Base-by-base conservation (phyloP, 2,329 filamentous ascomycete species). In the Aspergillus awamori region DNA sequence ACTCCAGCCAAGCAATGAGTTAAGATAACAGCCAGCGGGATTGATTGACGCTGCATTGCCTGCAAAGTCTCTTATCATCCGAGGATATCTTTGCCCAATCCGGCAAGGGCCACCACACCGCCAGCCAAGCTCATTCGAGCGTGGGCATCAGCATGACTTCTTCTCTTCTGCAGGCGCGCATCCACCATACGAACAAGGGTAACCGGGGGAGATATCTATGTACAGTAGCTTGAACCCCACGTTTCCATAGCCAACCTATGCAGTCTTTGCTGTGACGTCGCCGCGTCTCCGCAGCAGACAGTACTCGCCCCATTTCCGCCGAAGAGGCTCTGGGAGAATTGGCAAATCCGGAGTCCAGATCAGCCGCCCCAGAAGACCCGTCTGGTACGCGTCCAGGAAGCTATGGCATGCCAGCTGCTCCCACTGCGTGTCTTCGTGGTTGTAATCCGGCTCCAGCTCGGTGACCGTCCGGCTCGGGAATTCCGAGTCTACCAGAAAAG, bases 401-500 rank as follows among this genome's bases (percentile, higher is more conserved):
- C 83, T 83, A 65, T 87, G 80, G 72, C 95, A 98, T 58, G 86
- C 82, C 17, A 97, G 79, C 48, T 84, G 78, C 56, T 96, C 87
- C 95, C 95, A 99, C 15, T 85, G 84, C n/a, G 87, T 79, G 33
- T 80, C 78, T 67, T 97, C 89, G 2, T 87, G 82, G 17, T 92
- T 81, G 71, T 95, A 96, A 69, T 93, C 86, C 1, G 93, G 93
- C 73, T 99, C 93, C 10, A 89, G 83, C 0, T 84, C 81, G 1
- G 92, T 89, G 72, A 85, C 68, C 36, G 75, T 69, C 15, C 80
- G 81, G 30, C 80, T 80, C 0, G 90, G 88, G 69, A 94, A 92
- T 63, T 90, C 89, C 0, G 92, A 96, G 74, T 99, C 95, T 15
- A 98, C 89, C 4, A 99, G 74, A 76, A 96, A 97, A 8, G 87